These are phyloP conservation scores for Rugosomyces carneus DNA, from an alignment of 1,284 basidiomycete species.

Conservation along the genomic window DNA sequence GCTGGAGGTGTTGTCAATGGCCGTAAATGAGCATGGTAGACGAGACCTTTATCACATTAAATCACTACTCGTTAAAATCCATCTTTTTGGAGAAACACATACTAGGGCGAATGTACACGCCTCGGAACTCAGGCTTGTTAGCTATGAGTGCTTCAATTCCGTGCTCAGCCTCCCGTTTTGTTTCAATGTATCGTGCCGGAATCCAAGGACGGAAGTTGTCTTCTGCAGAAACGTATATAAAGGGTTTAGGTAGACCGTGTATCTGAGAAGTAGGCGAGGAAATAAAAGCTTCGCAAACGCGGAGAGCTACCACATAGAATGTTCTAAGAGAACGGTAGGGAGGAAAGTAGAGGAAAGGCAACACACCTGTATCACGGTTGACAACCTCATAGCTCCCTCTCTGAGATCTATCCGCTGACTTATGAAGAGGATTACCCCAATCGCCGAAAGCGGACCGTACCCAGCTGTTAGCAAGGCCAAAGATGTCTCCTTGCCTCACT, in stretches of 20 bases:
- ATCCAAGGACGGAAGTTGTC: constrained; percentile 88
- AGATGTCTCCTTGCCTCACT: constrained; percentile 51
- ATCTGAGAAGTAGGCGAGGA: constrained; percentile 29
- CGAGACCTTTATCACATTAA: constrained; percentile 56
- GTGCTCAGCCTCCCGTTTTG: constrained; percentile 86
- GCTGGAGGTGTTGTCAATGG: constrained; percentile 86
- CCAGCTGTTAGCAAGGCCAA: constrained; percentile 47
- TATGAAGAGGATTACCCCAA: constrained; percentile 62
- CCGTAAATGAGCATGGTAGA: constrained; percentile 92
- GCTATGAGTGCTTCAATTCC: constrained; percentile 50
- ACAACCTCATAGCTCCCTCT: constrained; percentile 66
- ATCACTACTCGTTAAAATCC: constrained; percentile 6
- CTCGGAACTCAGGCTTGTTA: constrained; percentile 43
- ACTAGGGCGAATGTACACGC: constrained; percentile 84
- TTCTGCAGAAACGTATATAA: constrained; percentile 93
- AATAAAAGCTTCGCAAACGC: constrained; percentile 70
- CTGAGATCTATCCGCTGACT: constrained; percentile 18
- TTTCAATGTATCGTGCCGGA: constrained; percentile 78
- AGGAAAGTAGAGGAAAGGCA: background rate
- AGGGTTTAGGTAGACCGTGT: constrained; percentile 51
- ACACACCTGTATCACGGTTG: constrained; percentile 87
- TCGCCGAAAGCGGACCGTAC: constrained; percentile 27
- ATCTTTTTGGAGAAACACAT: constrained; percentile 24
- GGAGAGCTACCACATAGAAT: constrained; percentile 45
- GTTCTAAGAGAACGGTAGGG: constrained; percentile 5